These are phyloP conservation scores for Rhizopogon vulgaris DNA, from an alignment of 768 basidiomycete species.

Conservation along the genomic window DNA sequence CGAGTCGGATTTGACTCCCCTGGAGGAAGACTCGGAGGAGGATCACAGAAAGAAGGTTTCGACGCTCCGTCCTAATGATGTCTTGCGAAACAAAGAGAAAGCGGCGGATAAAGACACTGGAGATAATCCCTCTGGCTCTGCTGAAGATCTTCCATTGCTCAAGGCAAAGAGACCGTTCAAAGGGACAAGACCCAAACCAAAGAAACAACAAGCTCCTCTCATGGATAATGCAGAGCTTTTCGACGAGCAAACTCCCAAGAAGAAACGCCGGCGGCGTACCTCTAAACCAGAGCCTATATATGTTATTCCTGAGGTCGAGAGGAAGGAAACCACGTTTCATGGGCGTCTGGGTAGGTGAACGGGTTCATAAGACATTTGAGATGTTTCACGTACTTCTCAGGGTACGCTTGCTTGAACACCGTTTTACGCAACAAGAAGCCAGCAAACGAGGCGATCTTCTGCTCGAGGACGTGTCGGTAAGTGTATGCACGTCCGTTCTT, in stretches of 20 bases:
- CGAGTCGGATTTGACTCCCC: slow-evolving; percentile 12
- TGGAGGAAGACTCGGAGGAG: slow-evolving; percentile 6
- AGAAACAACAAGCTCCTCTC: slow-evolving; percentile 9
- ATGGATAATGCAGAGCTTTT: slow-evolving; percentile 5
- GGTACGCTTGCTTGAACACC: slow-evolving; percentile 84
- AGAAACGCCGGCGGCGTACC: slow-evolving; percentile 22
- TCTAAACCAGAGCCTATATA: slow-evolving; percentile 48
- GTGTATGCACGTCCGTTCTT: slow-evolving; percentile 3
- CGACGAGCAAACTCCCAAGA: slow-evolving; percentile 9
- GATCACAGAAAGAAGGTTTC: neutral
- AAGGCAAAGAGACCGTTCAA: neutral
- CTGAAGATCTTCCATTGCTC: neutral
- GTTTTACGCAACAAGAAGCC: slow-evolving; percentile 70
- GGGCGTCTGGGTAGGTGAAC: slow-evolving; percentile 47
- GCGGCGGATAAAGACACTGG: neutral
- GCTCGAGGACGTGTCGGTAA: slow-evolving; percentile 62
- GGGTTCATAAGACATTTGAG: neutral
- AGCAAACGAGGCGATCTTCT: slow-evolving; percentile 60
- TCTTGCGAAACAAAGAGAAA: neutral
- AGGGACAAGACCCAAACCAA: neutral
- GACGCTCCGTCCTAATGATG: neutral
- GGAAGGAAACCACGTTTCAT: slow-evolving; percentile 61
- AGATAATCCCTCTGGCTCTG: neutral
- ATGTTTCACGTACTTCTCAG: slow-evolving; percentile 21
- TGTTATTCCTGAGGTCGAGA: slow-evolving; percentile 66